Conservation (phyloP, 1,284 basidiomycete genomes). For the Ganoderma sinense region DNA sequence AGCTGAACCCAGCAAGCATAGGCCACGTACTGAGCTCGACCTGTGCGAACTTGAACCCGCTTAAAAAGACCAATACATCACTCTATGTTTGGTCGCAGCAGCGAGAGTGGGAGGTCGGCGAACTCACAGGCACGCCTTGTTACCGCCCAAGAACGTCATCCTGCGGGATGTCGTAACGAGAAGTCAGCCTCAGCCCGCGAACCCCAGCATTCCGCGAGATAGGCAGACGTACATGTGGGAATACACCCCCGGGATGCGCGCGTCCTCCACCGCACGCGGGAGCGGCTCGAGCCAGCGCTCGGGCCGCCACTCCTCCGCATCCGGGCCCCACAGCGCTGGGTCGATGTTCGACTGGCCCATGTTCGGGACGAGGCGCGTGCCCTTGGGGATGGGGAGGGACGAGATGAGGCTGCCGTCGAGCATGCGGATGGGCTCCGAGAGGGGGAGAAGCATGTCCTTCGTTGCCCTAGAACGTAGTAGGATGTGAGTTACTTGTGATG, state of each 20-base stretch:
- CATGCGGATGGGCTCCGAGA: constrained; percentile 28
- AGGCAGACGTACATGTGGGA: constrained; percentile 28
- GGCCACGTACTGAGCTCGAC: constrained; percentile 42
- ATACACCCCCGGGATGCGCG: constrained; percentile 31
- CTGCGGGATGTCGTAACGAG: too few relatives aligned
- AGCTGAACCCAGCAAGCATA: too few relatives aligned
- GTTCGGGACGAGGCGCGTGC: constrained; percentile 53
- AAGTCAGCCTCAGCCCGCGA: not conserved
- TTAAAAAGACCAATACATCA: too few relatives aligned
- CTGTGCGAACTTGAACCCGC: constrained; percentile 43
- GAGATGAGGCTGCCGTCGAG: constrained; percentile 42
- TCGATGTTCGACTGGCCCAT: constrained; percentile 51
- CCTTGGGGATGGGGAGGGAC: constrained; percentile 49
- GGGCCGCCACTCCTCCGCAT: constrained; percentile 56
- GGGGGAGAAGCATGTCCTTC: constrained; percentile 32
- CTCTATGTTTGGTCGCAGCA: too few relatives aligned
- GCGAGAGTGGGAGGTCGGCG: not conserved
- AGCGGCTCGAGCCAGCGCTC: constrained; percentile 37
- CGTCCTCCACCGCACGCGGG: constrained; percentile 22
- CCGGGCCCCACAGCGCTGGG: constrained; percentile 60
- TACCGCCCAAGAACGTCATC: constrained; percentile 43
- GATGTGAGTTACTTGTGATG: too few relatives aligned
- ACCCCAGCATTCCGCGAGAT: too few relatives aligned
- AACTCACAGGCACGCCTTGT: constrained; percentile 41
- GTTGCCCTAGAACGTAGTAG: constrained; percentile 18